Evolutionary conservation across 2,329 filamentous ascomycete genomes (phyloP), one percentile per base, ranked within the genome.

Genomic region (Aspergillus ustus): DNA sequence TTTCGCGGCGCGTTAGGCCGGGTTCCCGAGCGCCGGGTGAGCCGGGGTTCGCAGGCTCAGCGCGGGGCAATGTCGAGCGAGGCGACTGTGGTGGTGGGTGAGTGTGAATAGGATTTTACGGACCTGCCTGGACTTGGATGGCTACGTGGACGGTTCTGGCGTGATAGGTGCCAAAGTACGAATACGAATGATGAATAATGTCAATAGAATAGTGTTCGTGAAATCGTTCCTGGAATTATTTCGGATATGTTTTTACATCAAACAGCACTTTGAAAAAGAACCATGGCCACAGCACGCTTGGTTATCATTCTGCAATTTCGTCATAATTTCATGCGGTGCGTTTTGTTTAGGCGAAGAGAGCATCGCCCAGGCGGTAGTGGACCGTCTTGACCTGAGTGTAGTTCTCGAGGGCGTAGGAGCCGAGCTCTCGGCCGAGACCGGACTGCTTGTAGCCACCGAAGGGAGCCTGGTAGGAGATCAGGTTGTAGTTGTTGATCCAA

Each of bases 401-500:
- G 72, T 82, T 82, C 66, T 81, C 75, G 59, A 82, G 74, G 22
- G 80, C 80, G 67, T 82, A 81, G 63, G 80, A 78, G 67, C 80
- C 80, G 46, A 82, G 74, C 68, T 82, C 80, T 64, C 78, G 78
- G 65, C 78, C 78, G 54, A 80, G 62, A 68, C 78, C 78, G 29
- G 75, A 78, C 67, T 78, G 73, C 73, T 80, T 80, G 76, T 76
- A 80, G 54, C 78, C 78, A 67, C 78, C 78, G 63, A 80, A 80
- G 17, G 78, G 78, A 53, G 73, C 69, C 69, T 90, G 59, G 60
- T 63, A 66, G 34, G 60, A 63, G 2, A 95, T 80, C 68, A 89
- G 80, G 80, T 95, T 96, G 81, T 94, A 88, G 62, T 80, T 81
- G 82, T 89, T 88, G 72, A 88, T 83, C 84, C 85, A 87, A 69